Conservation (phyloP, 352 stramenopile species). For the Phytophthora sp. region DNA sequence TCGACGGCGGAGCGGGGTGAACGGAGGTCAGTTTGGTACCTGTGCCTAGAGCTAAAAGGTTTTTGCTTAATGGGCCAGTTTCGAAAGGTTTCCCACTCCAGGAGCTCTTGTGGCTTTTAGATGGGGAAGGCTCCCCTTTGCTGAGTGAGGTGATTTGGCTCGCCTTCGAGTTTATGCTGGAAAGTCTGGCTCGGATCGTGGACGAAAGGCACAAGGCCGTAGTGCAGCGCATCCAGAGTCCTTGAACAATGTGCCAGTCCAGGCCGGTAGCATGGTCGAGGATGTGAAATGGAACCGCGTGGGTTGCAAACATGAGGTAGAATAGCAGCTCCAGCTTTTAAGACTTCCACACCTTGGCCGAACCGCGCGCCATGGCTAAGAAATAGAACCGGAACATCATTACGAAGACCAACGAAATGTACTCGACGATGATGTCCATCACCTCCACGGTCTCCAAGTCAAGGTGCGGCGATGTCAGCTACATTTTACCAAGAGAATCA, state of each 20-base stretch:
- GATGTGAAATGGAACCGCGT: slow-evolving; percentile 37
- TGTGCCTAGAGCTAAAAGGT: not conserved
- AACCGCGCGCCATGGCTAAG: slow-evolving; percentile 27
- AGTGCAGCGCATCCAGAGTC: slow-evolving; percentile 34
- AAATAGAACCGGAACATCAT: slow-evolving; percentile 54
- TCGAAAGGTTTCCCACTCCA: not conserved
- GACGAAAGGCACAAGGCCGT: slow-evolving; percentile 27
- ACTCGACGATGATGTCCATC: slow-evolving; percentile 31
- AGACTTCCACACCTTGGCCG: not conserved
- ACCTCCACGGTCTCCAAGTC: slow-evolving; percentile 8
- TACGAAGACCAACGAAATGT: slow-evolving; percentile 39
- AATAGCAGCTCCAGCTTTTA: slow-evolving; percentile 28
- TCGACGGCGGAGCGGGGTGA: not conserved
- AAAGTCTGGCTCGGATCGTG: slow-evolving; percentile 17
- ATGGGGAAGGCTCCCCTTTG: not conserved
- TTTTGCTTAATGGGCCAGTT: not conserved
- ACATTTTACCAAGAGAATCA: slow-evolving; percentile 10
- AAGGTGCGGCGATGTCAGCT: slow-evolving; percentile 1
- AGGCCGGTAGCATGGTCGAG: slow-evolving; percentile 20
- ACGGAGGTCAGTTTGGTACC: not conserved
- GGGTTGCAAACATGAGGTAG: slow-evolving; percentile 38
- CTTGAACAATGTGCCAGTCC: slow-evolving; percentile 37
- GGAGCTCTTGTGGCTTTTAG: too few species aligned
- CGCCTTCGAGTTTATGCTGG: not conserved
- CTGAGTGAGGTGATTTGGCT: not conserved